These are phyloP conservation scores for Pestalotiopsis fici DNA, from an alignment of 2,329 filamentous ascomycete species.

Conservation along the genomic window DNA sequence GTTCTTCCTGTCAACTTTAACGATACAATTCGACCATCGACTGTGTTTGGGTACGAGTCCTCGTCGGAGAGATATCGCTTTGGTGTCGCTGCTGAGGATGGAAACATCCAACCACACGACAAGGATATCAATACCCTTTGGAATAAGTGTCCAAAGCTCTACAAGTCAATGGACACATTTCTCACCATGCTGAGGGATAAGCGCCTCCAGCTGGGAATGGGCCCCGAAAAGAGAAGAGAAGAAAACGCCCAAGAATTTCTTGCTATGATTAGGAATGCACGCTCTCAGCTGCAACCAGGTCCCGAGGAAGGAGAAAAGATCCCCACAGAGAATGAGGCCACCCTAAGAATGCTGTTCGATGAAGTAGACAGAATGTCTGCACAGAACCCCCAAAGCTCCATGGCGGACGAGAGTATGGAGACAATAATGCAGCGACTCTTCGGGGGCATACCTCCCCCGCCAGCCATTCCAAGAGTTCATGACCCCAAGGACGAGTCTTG, in stretches of 20 bases:
- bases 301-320: no score
- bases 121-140: constrained; percentile 34
- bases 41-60: constrained; percentile 16
- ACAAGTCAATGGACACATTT: constrained; percentile 31
- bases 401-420: no score
- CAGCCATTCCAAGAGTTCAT: no score
- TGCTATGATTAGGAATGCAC: no score
- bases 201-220: constrained; percentile 29
- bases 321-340: no score
- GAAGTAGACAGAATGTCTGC: constrained; percentile 1
- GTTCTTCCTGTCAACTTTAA: constrained; percentile 31
- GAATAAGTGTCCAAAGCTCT: constrained; percentile 39
- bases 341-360: no score
- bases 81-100: constrained; percentile 16
- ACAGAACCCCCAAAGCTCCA: constrained; percentile 17
- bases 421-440: no score
- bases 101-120: constrained; percentile 24
- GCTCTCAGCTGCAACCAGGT: no score
- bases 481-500: not conserved
- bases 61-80: constrained; percentile 13
- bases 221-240: constrained; percentile 39
- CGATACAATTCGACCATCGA: constrained; percentile 10
- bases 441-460: no score
- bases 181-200: constrained; percentile 30
- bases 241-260: constrained; percentile 7